phyloP scores from a whole-genome alignment of 225 moss, liverwort and hornwort genomes.

The Anthoceros angustus region DNA sequence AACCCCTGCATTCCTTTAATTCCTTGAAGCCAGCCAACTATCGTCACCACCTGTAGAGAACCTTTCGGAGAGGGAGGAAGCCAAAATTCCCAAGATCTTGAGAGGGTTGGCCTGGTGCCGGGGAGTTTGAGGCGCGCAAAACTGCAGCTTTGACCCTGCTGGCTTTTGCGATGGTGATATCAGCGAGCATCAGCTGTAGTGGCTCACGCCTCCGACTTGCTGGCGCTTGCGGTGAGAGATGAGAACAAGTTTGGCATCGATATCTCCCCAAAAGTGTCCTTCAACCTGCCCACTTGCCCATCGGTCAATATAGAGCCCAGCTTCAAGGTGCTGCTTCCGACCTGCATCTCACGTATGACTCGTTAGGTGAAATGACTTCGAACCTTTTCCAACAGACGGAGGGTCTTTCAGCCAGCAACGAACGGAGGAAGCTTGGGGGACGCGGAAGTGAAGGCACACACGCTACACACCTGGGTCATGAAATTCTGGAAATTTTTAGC shows the following conservation, averaged over 20 bases:
- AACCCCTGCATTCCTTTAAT: too few relatives aligned
- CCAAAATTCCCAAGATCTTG: too few relatives aligned
- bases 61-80: too few relatives aligned
- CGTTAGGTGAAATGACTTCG: not conserved
- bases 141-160: too few relatives aligned
- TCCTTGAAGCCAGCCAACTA: too few relatives aligned
- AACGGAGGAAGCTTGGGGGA: not conserved
- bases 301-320: slow-evolving; percentile 75
- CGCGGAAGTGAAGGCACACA: not conserved
- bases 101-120: too few relatives aligned
- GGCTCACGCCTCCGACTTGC: slow-evolving; percentile 39
- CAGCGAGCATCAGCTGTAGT: slow-evolving; percentile 7
- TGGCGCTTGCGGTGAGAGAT: slow-evolving; percentile 61
- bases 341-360: slow-evolving; percentile 22
- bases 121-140: too few relatives aligned
- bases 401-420: not conserved
- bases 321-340: slow-evolving; percentile 72
- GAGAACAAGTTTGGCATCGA: slow-evolving; percentile 84
- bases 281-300: slow-evolving; percentile 71
- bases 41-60: too few relatives aligned
- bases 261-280: slow-evolving; percentile 86
- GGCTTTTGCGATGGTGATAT: too few relatives aligned
- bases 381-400: not conserved
- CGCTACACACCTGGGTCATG: slow-evolving; percentile 52
- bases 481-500: slow-evolving; percentile 65